A percentile compares a stretch with the other conserved stretches of the same genome.
Evolutionary conservation across 129 eudicot species (phyloP).

Genomic region (Helianthus tuberosus): DNA sequence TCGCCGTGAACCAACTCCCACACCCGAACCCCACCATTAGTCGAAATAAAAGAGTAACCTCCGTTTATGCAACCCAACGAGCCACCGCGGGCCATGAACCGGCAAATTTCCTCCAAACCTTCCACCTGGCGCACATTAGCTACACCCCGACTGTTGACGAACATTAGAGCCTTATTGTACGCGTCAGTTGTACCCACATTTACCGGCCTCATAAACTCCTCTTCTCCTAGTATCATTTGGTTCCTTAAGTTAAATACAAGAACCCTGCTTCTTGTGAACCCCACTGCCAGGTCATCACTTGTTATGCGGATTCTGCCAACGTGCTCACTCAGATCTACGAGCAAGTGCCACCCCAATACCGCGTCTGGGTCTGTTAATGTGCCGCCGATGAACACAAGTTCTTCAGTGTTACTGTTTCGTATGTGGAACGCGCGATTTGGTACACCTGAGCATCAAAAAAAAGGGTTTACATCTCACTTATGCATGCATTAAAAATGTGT

Average conservation of each 20-base stretch:
- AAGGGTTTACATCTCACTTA: background rate
- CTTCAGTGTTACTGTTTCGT: conserved; percentile 69
- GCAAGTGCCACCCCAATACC: conserved; percentile 80
- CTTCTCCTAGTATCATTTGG: conserved; percentile 59
- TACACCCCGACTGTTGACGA: conserved; percentile 56
- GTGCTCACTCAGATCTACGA: conserved; percentile 54
- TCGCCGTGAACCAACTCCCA: conserved; percentile 68
- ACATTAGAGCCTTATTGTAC: conserved; percentile 38
- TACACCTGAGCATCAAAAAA: conserved; percentile 46
- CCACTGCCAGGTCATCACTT: conserved; percentile 55
- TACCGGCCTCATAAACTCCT: conserved; percentile 41
- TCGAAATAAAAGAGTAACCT: conserved; percentile 49
- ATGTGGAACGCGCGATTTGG: conserved; percentile 84
- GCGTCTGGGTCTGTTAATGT: conserved; percentile 85
- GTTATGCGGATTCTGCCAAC: conserved; percentile 78
- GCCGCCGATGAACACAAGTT: conserved; percentile 70
- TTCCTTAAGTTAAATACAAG: conserved; percentile 59
- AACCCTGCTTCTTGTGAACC: conserved; percentile 60
- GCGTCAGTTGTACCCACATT: conserved; percentile 65
- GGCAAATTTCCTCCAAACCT: conserved; percentile 50
- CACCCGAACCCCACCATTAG: conserved; percentile 54
- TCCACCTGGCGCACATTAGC: conserved; percentile 52
- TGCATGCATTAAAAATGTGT: background rate
- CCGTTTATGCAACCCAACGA: conserved; percentile 62
- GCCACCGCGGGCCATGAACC: conserved; percentile 55